These are phyloP conservation scores for Triticum dicoccoides DNA, from an alignment of 176 grass and related monocot genomes.

Conservation along the genomic window DNA sequence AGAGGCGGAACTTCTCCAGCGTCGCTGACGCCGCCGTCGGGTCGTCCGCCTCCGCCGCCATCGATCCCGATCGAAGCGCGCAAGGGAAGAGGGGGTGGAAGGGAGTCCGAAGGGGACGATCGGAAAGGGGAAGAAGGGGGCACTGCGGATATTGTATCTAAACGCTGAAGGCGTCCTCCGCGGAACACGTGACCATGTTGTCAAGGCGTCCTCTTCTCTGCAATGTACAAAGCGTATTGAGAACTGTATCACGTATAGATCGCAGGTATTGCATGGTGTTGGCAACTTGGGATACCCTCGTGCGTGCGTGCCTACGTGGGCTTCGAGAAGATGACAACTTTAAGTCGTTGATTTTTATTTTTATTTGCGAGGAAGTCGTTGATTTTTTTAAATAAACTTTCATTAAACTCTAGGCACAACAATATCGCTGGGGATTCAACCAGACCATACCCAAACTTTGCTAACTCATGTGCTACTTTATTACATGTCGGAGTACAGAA, in stretches of 20 bases:
- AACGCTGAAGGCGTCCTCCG: not conserved
- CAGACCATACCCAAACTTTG: too few species aligned
- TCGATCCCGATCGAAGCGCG: conserved; percentile 3
- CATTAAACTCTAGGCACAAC: too few species aligned
- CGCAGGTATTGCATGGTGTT: too few species aligned
- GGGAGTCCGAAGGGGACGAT: not conserved
- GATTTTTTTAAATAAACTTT: too few species aligned
- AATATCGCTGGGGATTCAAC: too few species aligned
- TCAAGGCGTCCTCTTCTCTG: not conserved
- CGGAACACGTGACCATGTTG: not conserved
- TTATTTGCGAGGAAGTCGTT: too few species aligned
- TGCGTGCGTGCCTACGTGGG: too few species aligned
- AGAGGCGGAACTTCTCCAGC: conserved; percentile 92
- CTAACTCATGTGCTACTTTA: too few species aligned
- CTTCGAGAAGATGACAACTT: too few species aligned
- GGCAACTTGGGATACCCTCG: too few species aligned
- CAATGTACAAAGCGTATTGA: not conserved
- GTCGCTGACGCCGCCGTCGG: conserved; percentile 39
- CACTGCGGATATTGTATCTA: not conserved
- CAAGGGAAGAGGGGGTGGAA: not conserved
- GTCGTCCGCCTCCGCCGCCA: conserved; percentile 55
- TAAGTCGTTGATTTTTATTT: too few species aligned
- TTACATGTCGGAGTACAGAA: too few species aligned
- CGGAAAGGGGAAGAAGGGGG: not conserved
- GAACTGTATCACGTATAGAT: not conserved